Evolutionary conservation across 139 green algal genomes (phyloP).

Genomic region (Chlamydomonas eustigma): DNA sequence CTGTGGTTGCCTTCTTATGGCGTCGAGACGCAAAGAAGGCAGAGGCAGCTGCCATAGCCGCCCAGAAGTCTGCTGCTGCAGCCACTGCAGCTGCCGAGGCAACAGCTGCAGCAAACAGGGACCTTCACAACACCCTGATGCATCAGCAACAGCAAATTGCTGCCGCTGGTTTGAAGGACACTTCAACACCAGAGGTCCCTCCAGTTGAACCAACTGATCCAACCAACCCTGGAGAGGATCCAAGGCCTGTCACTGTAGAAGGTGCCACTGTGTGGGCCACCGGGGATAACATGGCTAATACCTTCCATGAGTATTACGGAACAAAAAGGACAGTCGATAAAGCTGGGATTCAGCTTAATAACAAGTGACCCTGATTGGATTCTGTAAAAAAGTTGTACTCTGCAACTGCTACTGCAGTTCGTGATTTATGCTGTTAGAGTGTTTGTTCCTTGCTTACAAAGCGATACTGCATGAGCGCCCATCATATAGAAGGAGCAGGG

Average conservation of each 20-base stretch:
- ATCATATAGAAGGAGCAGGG: too few species aligned
- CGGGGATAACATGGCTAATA: background rate
- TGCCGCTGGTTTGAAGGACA: background rate
- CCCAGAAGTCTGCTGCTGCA: background rate
- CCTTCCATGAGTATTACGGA: conserved; percentile 10
- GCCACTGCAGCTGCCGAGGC: background rate
- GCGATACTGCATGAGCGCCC: too few species aligned
- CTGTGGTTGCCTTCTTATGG: background rate
- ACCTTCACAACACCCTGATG: background rate
- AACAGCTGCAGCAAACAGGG: background rate
- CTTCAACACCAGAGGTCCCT: too few species aligned
- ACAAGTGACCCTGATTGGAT: too few species aligned
- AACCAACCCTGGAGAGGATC: background rate
- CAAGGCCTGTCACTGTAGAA: background rate
- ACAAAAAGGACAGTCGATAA: background rate
- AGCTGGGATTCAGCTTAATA: conserved; percentile 14
- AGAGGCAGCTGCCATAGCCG: background rate
- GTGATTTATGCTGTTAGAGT: too few species aligned
- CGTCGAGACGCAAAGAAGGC: background rate
- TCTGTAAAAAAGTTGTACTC: too few species aligned
- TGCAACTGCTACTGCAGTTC: too few species aligned
- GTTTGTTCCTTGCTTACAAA: too few species aligned
- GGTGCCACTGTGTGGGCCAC: background rate
- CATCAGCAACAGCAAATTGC: conserved; percentile 11
- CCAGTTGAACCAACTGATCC: too few species aligned